Evolutionary conservation across 768 basidiomycete genomes (phyloP), one percentile per base, ranked within the genome.

Genomic region (Trametes sanguinea): DNA sequence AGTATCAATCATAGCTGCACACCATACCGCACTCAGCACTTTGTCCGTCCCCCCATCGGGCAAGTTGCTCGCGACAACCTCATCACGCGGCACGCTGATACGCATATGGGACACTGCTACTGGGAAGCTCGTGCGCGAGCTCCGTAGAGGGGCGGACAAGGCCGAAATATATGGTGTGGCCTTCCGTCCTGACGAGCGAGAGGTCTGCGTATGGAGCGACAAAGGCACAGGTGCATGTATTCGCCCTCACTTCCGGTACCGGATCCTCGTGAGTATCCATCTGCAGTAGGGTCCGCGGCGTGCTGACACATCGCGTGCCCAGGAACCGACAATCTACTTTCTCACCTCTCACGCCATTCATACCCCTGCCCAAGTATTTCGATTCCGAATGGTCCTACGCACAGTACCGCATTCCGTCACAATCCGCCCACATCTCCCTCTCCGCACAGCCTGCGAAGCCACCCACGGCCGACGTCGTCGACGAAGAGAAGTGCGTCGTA

Each of bases 381-480:
- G 87, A 88, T 69, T 95, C 93, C n/a, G 89, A 95, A 73, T 96
- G 94, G 95, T 95, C 94, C 0, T 95, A 96, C 70, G 92, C 94
- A 13, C 90, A 92, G 66, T 97, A 92, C 72, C 85, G 92, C 45
- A 90, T 97, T 70, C 94, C 94, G 2, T 78, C 89, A 2, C 91
- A 93, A 67, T 88, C 89, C 1, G 80, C 93, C 7, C 92, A 95
- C 65, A 88, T 94, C 50, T 88, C 90, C 10, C 75, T 94, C 37
- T 85, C 88, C 11, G 83, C 89, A 2, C 81, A 85, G n/a, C 81
- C 86, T 1, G 72, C 83, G 10, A 74, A 77, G 62, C 79, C 87
- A 2, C 78, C 86, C 5, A 77, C 81, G 13, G 78, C 79, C 2
- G 89, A 88, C 66, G 77, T 86, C 33, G 82, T 82, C 30, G 93